phyloP scores from a whole-genome alignment of 352 stramenopile species.

The Phytophthora pisi region DNA sequence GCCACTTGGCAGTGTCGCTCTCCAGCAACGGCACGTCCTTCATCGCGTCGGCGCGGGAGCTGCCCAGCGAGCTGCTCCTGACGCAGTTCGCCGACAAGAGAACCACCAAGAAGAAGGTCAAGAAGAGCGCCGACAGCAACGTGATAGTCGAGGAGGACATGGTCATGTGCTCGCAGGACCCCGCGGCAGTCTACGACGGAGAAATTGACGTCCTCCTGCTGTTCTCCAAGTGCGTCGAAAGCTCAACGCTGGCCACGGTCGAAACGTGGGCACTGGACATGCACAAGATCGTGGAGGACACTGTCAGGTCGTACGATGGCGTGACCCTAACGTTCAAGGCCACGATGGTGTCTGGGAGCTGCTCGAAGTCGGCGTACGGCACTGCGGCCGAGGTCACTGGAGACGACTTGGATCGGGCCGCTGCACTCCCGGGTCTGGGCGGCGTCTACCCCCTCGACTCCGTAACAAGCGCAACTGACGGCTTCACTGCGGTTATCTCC shows the following conservation, averaged over 20 bases:
- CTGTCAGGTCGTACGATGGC: conserved; percentile 3
- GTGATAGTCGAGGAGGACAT: conserved; percentile 22
- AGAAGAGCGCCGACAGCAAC: conserved; percentile 16
- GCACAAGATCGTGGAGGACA: conserved; percentile 23
- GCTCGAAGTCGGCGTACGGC: conserved; percentile 19
- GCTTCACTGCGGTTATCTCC: conserved; percentile 38
- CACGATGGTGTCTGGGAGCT: conserved; percentile 42
- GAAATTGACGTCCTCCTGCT: conserved; percentile 50
- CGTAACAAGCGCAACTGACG: conserved; percentile 1
- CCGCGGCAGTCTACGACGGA: conserved; percentile 18
- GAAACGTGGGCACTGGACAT: conserved; percentile 47
- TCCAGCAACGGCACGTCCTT: conserved; percentile 21
- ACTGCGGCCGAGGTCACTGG: conserved; percentile 16
- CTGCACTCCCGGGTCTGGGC: conserved; percentile 35
- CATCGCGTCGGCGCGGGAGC: conserved; percentile 12
- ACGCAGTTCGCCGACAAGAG: conserved; percentile 10
- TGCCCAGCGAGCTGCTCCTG: conserved; percentile 22
- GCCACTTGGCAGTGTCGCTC: conserved; percentile 20
- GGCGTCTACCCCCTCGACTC: conserved; percentile 32
- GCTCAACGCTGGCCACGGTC: conserved; percentile 36
- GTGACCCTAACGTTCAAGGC: conserved; percentile 35
- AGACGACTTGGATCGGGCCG: conserved; percentile 32
- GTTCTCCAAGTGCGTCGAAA: conserved; percentile 64
- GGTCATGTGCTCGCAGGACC: conserved; percentile 24
- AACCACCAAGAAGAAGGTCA: conserved; percentile 27